Conservation (phyloP, 495 filamentous ascomycete species). For the Penicillium flavigenum region DNA sequence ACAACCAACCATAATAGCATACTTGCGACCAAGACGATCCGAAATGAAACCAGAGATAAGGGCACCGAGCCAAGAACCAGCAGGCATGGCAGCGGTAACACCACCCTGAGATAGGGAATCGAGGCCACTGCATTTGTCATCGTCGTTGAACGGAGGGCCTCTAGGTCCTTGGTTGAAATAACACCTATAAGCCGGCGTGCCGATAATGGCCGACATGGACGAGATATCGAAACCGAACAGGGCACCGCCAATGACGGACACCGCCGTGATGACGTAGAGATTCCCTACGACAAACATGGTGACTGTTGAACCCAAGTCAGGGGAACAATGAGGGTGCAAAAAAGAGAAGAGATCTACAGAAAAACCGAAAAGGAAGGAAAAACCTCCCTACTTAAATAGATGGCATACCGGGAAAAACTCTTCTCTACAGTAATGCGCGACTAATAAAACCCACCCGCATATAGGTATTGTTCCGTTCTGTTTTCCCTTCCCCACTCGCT, state of each 20-base stretch:
- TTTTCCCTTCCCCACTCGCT: neutral
- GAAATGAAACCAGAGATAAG: constrained; percentile 65
- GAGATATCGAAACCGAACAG: constrained; percentile 84
- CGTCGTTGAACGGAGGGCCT: constrained; percentile 34
- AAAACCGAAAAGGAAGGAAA: neutral
- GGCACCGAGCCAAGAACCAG: constrained; percentile 72
- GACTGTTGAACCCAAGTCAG: constrained; percentile 13
- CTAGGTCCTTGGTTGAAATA: constrained; percentile 59
- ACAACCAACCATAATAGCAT: constrained; percentile 62
- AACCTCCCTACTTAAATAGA: constrained; percentile 7
- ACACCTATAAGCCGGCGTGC: constrained; percentile 53
- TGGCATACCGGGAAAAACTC: constrained; percentile 6
- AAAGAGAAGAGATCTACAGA: neutral
- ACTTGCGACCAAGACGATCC: constrained; percentile 67
- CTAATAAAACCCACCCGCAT: constrained; percentile 1
- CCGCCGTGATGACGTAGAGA: constrained; percentile 72
- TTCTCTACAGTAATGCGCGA: neutral
- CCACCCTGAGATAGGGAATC: constrained; percentile 53
- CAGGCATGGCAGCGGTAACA: constrained; percentile 71
- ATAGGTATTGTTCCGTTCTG: neutral
- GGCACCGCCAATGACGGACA: constrained; percentile 74
- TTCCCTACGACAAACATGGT: constrained; percentile 54
- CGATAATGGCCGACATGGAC: constrained; percentile 67
- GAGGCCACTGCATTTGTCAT: constrained; percentile 47
- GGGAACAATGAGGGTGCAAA: neutral